These are phyloP conservation scores for Cytospora paraplurivora DNA, from an alignment of 2,329 filamentous ascomycete species.

Conservation along the genomic window DNA sequence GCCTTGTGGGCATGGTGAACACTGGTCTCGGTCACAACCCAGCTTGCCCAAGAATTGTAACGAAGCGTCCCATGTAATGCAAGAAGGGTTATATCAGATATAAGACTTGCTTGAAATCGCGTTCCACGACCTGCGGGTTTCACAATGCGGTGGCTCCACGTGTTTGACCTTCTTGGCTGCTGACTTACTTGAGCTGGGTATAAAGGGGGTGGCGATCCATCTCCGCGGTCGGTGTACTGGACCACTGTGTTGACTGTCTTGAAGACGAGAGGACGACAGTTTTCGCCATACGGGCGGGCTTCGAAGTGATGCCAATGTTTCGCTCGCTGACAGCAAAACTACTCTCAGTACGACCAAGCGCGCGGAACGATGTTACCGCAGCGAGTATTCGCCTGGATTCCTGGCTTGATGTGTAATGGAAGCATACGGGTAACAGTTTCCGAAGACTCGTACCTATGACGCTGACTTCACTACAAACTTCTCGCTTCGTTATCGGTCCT, in stretches of 20 bases:
- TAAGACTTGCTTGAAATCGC: constrained; percentile 11
- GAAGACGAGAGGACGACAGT: not conserved
- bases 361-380: not conserved
- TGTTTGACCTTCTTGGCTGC: constrained; percentile 1
- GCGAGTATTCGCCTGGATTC: not conserved
- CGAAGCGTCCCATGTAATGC: constrained; percentile 7
- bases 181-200: constrained; percentile 3
- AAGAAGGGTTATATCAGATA: constrained; percentile 9
- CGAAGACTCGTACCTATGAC: not conserved
- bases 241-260: not conserved
- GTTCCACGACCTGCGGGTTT: constrained; percentile 15
- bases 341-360: not conserved
- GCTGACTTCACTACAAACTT: not conserved
- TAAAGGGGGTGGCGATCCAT: constrained; percentile 13
- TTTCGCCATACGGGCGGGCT: not conserved
- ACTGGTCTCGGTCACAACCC: constrained; percentile 7
- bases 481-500: not conserved
- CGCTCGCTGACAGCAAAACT: not conserved
- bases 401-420: not conserved
- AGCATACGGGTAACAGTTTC: not conserved
- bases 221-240: not conserved
- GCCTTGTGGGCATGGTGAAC: constrained; percentile 3
- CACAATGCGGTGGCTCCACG: constrained; percentile 11
- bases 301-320: not conserved
- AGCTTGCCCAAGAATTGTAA: constrained; percentile 6